Conservation (phyloP, 768 basidiomycete genomes). For the Harrya chromipes region DNA sequence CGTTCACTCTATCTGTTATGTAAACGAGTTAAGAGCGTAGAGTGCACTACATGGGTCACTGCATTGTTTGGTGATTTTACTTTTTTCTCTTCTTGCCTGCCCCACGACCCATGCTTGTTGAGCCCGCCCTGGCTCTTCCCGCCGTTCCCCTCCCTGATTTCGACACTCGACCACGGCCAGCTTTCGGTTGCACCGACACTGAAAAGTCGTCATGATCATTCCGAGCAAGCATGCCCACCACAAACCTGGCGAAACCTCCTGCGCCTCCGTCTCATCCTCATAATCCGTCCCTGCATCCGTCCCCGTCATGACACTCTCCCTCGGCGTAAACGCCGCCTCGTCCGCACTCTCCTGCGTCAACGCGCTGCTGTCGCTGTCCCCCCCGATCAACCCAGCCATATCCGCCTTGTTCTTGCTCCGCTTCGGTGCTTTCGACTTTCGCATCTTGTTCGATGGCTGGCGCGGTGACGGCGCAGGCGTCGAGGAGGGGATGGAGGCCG, state of each 20-base stretch:
- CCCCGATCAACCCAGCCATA: conserved; percentile 71
- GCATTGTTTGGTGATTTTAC: conserved; percentile 10
- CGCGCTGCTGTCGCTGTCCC: conserved; percentile 83
- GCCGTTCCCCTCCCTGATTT: conserved; percentile 25
- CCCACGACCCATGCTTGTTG: conserved; percentile 22
- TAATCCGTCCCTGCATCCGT: conserved; percentile 72
- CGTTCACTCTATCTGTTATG: not conserved
- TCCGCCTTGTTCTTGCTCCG: conserved; percentile 44
- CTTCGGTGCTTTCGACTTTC: conserved; percentile 49
- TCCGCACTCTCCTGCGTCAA: conserved; percentile 82
- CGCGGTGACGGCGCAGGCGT: conserved; percentile 58
- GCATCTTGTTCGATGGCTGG: conserved; percentile 30
- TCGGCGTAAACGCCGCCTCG: conserved; percentile 58
- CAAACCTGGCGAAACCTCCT: conserved; percentile 57
- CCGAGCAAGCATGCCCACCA: conserved; percentile 6
- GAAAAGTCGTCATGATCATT: conserved; percentile 13
- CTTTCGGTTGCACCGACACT: conserved; percentile 21
- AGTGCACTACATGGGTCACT: too few relatives aligned
- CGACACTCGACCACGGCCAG: conserved; percentile 23
- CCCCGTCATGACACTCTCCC: conserved; percentile 65
- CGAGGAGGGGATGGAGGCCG: conserved; percentile 50
- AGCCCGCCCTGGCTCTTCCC: conserved; percentile 28
- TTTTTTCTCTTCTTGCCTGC: conserved; percentile 33
- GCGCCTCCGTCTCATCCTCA: conserved; percentile 67
- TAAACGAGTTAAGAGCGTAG: not conserved